Base-by-base conservation (phyloP, 2,329 filamentous ascomycete genomes). In the Sphaerostilbella broomeana region DNA sequence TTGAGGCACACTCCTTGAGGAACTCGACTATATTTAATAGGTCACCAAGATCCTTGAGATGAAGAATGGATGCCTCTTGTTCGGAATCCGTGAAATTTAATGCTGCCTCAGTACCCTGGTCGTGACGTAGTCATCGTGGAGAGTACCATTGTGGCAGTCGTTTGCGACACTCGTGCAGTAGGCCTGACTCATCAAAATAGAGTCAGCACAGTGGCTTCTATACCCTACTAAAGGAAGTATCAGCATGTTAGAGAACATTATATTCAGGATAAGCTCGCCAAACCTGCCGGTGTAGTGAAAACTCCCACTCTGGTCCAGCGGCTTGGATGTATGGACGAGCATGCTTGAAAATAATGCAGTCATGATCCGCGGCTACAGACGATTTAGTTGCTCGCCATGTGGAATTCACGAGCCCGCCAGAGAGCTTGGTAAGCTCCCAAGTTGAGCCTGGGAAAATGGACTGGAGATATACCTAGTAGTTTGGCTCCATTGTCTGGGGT, bases 261-360 rank as follows among this genome's bases (percentile, higher is more conserved):
- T 25, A 6, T n/a, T 7, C 16, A 13, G 15, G 29, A 32, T 21
- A 9, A 10, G 12, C 11, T 6, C 1, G 21, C 6, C 16, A 28
- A 20, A 19, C 20, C 45, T 50, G 48, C 8, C 47, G 44, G 24
- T 46, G 22, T 4, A 40, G 45, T 4, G 47, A 45, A 30, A 49
- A 49, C 1, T 21, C 29, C 25, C 42, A 38, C 20, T 42, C 43
- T 2, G 46, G 42, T 3, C 48, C 44, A 11, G 33, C 40, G 25
- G 27, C 35, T 26, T 45, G 38, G 11, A 49, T 39, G 18, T 49
- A 46, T 18, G 48, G 47, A 13, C 32, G 43, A 13, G 43, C 44
- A 18, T 50, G 47, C 38, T 49, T 50, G 29, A 49, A 10, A 11
- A 50, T 48, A n/a, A 50, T 35, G 24, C 45, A 47, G 9, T 24